Evolutionary conservation across 129 eudicot species (phyloP).

Genomic region (Rutidosis leptorrhynchoides): DNA sequence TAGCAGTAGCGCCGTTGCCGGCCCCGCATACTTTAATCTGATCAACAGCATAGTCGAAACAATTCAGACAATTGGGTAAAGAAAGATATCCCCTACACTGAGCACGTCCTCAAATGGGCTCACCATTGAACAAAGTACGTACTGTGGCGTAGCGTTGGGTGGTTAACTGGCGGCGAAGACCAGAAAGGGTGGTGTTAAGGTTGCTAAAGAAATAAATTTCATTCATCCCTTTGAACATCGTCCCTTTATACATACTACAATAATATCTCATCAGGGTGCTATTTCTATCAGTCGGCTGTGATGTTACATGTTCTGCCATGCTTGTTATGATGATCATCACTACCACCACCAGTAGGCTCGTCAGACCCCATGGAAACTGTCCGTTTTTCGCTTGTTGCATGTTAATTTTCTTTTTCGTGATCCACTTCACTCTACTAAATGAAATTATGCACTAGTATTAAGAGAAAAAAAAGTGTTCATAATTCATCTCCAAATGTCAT

Average conservation of each 20-base stretch:
- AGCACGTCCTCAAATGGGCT: slow-evolving; percentile 38
- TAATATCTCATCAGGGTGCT: slow-evolving; percentile 9
- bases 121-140: slow-evolving; percentile 30
- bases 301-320: slow-evolving; percentile 13
- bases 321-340: background rate
- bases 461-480: no score
- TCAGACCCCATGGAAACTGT: slow-evolving; percentile 6
- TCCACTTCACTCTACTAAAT: no score
- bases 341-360: background rate
- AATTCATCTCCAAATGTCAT: no score
- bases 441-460: no score
- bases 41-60: slow-evolving; percentile 44
- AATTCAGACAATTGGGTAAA: slow-evolving; percentile 34
- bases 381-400: slow-evolving; percentile 3
- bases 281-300: slow-evolving; percentile 11
- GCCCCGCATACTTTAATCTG: slow-evolving; percentile 31
- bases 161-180: slow-evolving; percentile 36
- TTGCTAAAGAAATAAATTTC: slow-evolving; percentile 32
- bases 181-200: slow-evolving; percentile 44
- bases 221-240: background rate
- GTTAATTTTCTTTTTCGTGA: background rate
- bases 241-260: background rate
- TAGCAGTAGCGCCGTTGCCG: slow-evolving; percentile 38
- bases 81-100: slow-evolving; percentile 51
- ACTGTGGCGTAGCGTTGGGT: slow-evolving; percentile 33